phyloP scores from a whole-genome alignment of 208 protist genomes.

The Herpetomonas muscarum region DNA sequence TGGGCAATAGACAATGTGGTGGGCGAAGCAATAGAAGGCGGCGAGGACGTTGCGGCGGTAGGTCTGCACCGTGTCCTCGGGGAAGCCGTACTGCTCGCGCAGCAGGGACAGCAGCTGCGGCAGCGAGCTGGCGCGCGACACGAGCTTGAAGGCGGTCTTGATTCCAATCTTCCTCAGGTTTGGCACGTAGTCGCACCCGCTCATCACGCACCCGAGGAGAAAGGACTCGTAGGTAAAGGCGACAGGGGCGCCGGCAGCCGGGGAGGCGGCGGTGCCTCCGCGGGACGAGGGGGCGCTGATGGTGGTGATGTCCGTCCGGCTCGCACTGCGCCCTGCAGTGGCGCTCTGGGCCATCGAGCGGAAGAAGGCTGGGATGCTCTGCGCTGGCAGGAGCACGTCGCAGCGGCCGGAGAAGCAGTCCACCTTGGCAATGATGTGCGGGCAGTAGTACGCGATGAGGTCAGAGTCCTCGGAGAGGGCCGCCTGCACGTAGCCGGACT shows the following conservation, averaged over 20 bases:
- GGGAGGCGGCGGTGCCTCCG: background rate
- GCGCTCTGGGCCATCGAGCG: constrained; percentile 7
- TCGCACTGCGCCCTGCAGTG: background rate
- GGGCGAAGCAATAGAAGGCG: constrained; percentile 85
- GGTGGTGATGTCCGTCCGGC: background rate
- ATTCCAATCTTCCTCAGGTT: constrained; percentile 91
- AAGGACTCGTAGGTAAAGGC: constrained; percentile 84
- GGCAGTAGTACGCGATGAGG: constrained; percentile 95
- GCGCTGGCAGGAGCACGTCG: constrained; percentile 35
- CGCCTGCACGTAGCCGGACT: constrained; percentile 84
- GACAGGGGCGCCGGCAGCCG: background rate
- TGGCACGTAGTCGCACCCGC: constrained; percentile 97
- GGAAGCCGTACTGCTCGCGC: constrained; percentile 46
- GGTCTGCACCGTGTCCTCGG: constrained; percentile 46
- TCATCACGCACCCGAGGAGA: constrained; percentile 93
- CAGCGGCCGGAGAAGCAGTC: constrained; percentile 46
- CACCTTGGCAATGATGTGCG: constrained; percentile 72
- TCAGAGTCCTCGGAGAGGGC: constrained; percentile 99
- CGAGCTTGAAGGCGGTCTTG: constrained; percentile 89
- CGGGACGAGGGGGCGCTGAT: constrained; percentile 2
- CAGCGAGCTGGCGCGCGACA: constrained; percentile 46
- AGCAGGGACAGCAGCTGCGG: constrained; percentile 42
- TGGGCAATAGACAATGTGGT: constrained; percentile 89
- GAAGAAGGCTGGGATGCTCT: constrained; percentile 40
- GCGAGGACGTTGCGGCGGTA: constrained; percentile 51